Base-by-base conservation (phyloP, 2,329 filamentous ascomycete genomes). In the Xylariaceae sp. region DNA sequence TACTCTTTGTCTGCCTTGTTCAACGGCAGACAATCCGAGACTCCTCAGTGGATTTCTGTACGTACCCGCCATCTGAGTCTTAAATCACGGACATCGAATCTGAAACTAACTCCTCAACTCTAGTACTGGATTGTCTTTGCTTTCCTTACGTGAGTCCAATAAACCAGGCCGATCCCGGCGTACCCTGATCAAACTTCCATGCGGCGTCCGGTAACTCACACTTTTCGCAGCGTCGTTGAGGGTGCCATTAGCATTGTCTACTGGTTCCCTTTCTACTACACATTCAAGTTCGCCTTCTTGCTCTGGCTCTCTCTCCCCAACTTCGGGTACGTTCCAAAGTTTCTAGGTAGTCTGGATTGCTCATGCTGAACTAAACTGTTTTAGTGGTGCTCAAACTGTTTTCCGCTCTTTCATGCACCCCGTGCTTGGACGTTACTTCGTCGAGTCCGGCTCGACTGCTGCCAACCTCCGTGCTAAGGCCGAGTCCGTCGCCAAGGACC, bases 211-310 rank as follows among this genome's bases (percentile, higher is more conserved):
- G 42, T 60, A 39, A 51, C 66, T 66, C 11, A 51, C 10, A 57
- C 65, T 45, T 30, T 23, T 57, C 53, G 11, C 66, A 86, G 82
- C 63, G 88, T 94, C 53, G 73, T 91, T 69, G 90, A 95, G 83
- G 92, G 88, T 76, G 82, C 89, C 63, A 78, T 95, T 72, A 92
- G 83, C 77, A 88, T 91, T 65, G 89, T 93, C 65, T 94, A 94
- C 84, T 95, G 90, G 90, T 91, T 95, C 82, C 89, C 94, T 73
- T 99, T 99, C 82, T 99, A 99, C 88, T 99, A 90, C 80, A 93
- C 92, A 74, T 97, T 99, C 89, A 99, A 99, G 85, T 97, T 99
- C 74, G 81, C 95, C 73, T 89, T 97, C 76, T 84, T 97, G 71
- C 87, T 99, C 75, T 99, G 94, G 94, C 92, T 99, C 80, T 87